A percentile compares a stretch with the other conserved stretches of the same genome.
Conservation (phyloP, 306 rosid species). For the Rosa lucieae region DNA sequence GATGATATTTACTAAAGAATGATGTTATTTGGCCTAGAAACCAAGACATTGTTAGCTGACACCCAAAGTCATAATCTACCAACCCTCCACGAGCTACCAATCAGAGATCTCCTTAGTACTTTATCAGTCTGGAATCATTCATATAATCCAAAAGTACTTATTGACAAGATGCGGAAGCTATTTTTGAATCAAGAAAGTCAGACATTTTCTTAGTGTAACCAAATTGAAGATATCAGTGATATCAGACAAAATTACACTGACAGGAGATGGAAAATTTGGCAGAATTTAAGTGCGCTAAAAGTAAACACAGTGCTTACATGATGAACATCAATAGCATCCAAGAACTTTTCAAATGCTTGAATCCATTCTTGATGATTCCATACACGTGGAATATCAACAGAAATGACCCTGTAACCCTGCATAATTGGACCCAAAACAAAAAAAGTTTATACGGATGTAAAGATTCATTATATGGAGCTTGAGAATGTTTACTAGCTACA, state of each 20-base stretch:
- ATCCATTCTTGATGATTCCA: conserved; percentile 96
- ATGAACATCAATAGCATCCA: conserved; percentile 98
- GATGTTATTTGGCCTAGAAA: conserved; percentile 2
- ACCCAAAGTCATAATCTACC: neutral
- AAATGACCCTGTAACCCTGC: conserved; percentile 95
- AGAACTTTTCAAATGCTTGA: conserved; percentile 93
- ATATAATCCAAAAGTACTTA: neutral
- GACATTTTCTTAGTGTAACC: neutral
- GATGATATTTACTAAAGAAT: neutral
- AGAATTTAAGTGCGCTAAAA: neutral
- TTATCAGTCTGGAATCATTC: neutral
- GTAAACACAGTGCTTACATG: conserved; percentile 55
- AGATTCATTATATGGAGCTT: neutral
- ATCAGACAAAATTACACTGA: neutral
- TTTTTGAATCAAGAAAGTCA: neutral
- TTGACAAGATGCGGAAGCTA: neutral
- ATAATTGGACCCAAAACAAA: neutral
- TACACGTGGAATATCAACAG: conserved; percentile 93
- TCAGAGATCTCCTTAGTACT: neutral
- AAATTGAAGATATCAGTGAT: neutral
- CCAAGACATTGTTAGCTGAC: neutral
- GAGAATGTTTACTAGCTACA: neutral
- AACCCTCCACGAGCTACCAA: neutral
- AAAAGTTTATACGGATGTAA: neutral
- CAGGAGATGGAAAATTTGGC: neutral